Evolutionary conservation across 2,329 filamentous ascomycete species (phyloP).

Genomic region (Sclerotinia nivalis): DNA sequence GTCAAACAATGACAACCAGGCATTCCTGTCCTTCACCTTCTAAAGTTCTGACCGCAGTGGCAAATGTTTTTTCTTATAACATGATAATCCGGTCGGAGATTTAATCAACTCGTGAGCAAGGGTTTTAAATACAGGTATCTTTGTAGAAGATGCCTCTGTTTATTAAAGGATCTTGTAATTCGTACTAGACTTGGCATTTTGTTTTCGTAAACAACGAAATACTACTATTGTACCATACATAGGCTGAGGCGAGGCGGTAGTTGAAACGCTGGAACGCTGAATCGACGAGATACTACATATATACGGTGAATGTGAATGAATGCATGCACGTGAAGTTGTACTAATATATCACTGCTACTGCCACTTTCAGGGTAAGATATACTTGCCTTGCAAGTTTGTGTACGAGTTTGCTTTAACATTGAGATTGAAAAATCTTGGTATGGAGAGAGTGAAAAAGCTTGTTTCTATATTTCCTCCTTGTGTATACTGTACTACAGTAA

Average conservation of each 20-base stretch:
- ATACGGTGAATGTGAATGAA: conserved; percentile 1
- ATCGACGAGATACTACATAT: conserved; percentile 14
- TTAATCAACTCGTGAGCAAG: neutral
- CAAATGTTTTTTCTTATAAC: neutral
- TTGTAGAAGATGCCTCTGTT: neutral
- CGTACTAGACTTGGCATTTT: neutral
- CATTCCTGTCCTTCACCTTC: neutral
- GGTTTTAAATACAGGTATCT: neutral
- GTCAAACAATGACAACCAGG: neutral
- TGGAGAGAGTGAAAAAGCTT: neutral
- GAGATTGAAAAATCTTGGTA: conserved; percentile 3
- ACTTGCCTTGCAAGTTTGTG: neutral
- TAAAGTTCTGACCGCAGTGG: neutral
- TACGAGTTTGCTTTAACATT: neutral
- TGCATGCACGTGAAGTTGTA: conserved; percentile 2
- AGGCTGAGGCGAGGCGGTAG: neutral
- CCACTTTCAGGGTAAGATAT: neutral
- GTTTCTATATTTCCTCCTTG: neutral
- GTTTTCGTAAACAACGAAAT: neutral
- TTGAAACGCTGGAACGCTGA: conserved; percentile 1
- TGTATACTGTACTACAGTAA: conserved; percentile 7
- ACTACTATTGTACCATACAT: neutral
- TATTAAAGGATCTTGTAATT: neutral
- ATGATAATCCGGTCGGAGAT: conserved; percentile 2
- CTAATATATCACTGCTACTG: neutral